These are phyloP conservation scores for Lecanicillium sp. DNA, from an alignment of 2,329 filamentous ascomycete genomes.

Conservation along the genomic window DNA sequence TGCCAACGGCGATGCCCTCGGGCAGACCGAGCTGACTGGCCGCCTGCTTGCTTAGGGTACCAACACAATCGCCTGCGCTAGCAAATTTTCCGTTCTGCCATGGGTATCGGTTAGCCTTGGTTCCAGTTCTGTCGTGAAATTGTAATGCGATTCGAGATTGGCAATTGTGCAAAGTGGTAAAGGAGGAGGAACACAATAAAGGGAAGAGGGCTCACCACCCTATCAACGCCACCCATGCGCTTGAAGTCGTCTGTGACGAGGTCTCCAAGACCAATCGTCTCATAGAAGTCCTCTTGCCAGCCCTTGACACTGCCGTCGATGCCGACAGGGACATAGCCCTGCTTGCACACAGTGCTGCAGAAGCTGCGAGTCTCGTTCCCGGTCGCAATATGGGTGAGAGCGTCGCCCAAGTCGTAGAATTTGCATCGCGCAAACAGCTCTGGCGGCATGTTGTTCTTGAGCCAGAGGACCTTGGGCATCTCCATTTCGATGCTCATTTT, in stretches of 20 bases:
- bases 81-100: constrained; percentile 87
- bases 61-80: constrained; percentile 87
- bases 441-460: constrained; percentile 96
- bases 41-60: constrained; percentile 76
- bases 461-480: constrained; percentile 95
- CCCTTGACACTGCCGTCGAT: constrained; percentile 96
- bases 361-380: constrained; percentile 88
- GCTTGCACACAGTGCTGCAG: constrained; percentile 95
- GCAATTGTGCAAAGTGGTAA: too few species aligned
- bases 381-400: constrained; percentile 88
- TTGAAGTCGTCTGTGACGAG: constrained; percentile 81
- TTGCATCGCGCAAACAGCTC: constrained; percentile 89
- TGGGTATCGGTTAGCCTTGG: constrained; percentile 8
- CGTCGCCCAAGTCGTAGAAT: constrained; percentile 93
- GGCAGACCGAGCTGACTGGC: constrained; percentile 77
- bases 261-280: constrained; percentile 78
- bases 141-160: too few species aligned
- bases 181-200: constrained; percentile 18
- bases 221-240: constrained; percentile 88
- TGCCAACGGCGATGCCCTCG: constrained; percentile 84
- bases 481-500: constrained; percentile 99
- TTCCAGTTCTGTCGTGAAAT: too few species aligned
- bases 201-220: constrained; percentile 69
- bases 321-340: constrained; percentile 93
- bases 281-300: constrained; percentile 94